Conservation (phyloP, 1,284 basidiomycete species). For the Xanthoconium separans region DNA sequence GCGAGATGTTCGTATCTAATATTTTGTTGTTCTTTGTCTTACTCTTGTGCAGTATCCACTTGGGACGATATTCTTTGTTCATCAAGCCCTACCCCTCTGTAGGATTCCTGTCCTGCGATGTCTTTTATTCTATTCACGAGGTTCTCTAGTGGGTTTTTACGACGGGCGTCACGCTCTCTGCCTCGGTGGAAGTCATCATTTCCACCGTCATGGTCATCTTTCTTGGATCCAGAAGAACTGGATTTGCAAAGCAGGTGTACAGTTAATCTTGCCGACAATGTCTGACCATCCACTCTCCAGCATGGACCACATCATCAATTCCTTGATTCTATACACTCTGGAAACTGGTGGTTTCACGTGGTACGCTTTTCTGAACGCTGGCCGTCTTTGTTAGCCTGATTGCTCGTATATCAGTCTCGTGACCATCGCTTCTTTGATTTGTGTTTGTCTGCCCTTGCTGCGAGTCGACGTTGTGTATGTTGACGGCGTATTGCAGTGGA, state of each 20-base stretch:
- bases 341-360: conserved; percentile 52
- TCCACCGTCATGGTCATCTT: conserved; percentile 48
- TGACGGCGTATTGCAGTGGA: conserved; percentile 39
- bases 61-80: conserved; percentile 30
- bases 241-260: conserved; percentile 37
- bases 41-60: conserved; percentile 17
- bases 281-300: conserved; percentile 26
- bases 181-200: conserved; percentile 50
- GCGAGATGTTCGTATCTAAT: conserved; percentile 24
- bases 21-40: background rate
- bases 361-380: conserved; percentile 22
- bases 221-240: conserved; percentile 42
- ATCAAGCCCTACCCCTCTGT: conserved; percentile 33
- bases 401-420: conserved; percentile 19
- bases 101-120: background rate
- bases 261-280: background rate
- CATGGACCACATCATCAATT: conserved; percentile 50
- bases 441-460: conserved; percentile 34
- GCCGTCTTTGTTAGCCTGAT: conserved; percentile 23
- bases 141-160: conserved; percentile 50
- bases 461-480: background rate
- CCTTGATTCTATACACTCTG: conserved; percentile 51
- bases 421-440: conserved; percentile 40
- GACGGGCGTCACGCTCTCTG: conserved; percentile 49
- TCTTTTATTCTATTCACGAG: background rate